A percentile compares a stretch with the other conserved stretches of the same genome.
Evolutionary conservation across 2,329 filamentous ascomycete species (phyloP).

Genomic region (Zelopaecilomyces penicillatus): DNA sequence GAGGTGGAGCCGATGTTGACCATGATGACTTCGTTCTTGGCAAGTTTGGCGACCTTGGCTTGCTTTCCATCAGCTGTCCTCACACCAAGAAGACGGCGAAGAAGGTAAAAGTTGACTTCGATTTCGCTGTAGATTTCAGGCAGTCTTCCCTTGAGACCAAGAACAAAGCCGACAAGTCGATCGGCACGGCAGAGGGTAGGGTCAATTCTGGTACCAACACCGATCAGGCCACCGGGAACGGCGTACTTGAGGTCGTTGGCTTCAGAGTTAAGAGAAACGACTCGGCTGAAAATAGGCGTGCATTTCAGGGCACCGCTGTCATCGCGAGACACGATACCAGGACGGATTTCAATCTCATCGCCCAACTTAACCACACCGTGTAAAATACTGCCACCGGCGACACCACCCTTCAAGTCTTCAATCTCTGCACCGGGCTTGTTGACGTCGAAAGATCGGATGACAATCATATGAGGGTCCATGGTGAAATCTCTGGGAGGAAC

Average conservation of each 20-base stretch:
- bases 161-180: slow-evolving; percentile 95
- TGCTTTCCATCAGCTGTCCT: slow-evolving; percentile 98
- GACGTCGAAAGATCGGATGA: slow-evolving; percentile 98
- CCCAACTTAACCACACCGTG: slow-evolving; percentile 95
- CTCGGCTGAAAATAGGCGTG: slow-evolving; percentile 91
- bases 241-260: slow-evolving; percentile 98
- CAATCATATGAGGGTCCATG: slow-evolving; percentile 92
- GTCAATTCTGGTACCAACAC: slow-evolving; percentile 95
- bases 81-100: slow-evolving; percentile 88
- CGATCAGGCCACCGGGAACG: slow-evolving; percentile 93
- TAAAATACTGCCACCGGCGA: slow-evolving; percentile 92
- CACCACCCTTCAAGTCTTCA: slow-evolving; percentile 95
- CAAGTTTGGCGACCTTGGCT: slow-evolving; percentile 95
- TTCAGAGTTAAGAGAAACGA: slow-evolving; percentile 93
- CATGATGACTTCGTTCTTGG: slow-evolving; percentile 99
- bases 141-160: slow-evolving; percentile 86
- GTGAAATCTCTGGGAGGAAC: slow-evolving; percentile 86
- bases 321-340: slow-evolving; percentile 96
- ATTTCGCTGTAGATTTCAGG: slow-evolving; percentile 98
- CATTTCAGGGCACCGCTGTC: slow-evolving; percentile 90
- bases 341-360: slow-evolving; percentile 96
- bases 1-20: slow-evolving; percentile 98
- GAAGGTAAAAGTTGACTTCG: slow-evolving; percentile 98
- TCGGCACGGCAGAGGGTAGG: slow-evolving; percentile 97
- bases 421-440: slow-evolving; percentile 99